Evolutionary conservation across 2,329 filamentous ascomycete genomes (phyloP), one percentile per base, ranked within the genome.

Genomic region (Thielaviopsis musarum): DNA sequence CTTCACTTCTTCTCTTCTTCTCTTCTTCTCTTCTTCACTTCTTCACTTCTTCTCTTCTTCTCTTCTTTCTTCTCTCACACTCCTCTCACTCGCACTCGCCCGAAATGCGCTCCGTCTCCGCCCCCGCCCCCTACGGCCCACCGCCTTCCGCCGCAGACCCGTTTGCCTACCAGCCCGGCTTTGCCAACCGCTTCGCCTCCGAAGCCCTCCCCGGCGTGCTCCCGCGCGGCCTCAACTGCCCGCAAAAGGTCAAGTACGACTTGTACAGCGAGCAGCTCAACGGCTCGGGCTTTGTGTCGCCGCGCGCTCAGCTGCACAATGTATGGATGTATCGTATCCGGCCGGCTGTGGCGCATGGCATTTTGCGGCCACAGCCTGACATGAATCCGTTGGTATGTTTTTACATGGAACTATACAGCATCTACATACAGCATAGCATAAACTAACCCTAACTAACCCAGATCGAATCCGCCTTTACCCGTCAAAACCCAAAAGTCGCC

Each of bases 161-260:
- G 69, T 68, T 81, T 57, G 58, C 75, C 69, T 82, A 82, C 65
- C 76, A 80, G 74, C 67, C 73, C 21, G 80, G 79, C 21, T 81
- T 81, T 64, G 74, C 75, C 45, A 82, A 82, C 65, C 66, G 69
- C 10, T 75, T 75, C 61, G 70, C 71, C 56, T 74, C 74, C 24
- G 74, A 76, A 62, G 73, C 72, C n/a, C 68, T 77, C 1, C 71
- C 74, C 13, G 72, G 71, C 34, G 73, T 71, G 24, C 70, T 77
- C 22, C 75, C 75, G 9, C 62, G 67, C 41, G 74, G 72, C 41
- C 70, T 73, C 59, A 77, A 77, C 62, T 66, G 69, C 15, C 76
- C 75, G 5, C 72, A 76, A 49, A 72, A 71, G 54, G 70, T 72
- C 53, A 69, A 68, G 48, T 71, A 70, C 60, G 71, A 69, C 58